Conservation (phyloP, 75 land plant species). For the Cryptomeria japonica region DNA sequence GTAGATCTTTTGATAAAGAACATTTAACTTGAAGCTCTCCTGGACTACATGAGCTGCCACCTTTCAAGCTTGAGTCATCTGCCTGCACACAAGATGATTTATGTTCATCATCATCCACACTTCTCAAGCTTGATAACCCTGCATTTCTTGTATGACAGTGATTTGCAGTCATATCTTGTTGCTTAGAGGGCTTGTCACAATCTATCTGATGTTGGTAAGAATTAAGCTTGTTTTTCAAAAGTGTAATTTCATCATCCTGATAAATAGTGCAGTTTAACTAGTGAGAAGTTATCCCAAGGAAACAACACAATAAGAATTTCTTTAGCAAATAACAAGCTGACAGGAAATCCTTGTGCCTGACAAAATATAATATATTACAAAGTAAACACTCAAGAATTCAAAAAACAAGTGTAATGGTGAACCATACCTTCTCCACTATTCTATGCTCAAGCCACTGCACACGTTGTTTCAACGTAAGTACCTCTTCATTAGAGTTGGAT, state of each 20-base stretch:
- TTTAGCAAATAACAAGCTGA: background rate
- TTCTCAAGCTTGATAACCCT: conserved; percentile 10
- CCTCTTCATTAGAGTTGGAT: conserved; percentile 45
- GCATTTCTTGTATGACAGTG: background rate
- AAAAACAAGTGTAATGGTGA: background rate
- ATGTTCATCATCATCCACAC: conserved; percentile 15
- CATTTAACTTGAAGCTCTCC: conserved; percentile 17
- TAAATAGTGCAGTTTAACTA: background rate
- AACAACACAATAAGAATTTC: background rate
- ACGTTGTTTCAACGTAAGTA: conserved; percentile 46
- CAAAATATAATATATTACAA: background rate
- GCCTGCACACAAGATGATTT: background rate
- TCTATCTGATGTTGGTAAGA: conserved; percentile 45
- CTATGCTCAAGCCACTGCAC: conserved; percentile 54
- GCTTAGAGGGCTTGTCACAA: conserved; percentile 30
- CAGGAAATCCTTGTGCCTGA: background rate
- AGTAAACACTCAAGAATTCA: background rate
- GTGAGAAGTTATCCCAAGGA: background rate
- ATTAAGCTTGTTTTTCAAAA: conserved; percentile 48
- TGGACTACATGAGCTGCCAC: conserved; percentile 20
- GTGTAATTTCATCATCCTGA: conserved; percentile 70
- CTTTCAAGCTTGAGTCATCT: conserved; percentile 13
- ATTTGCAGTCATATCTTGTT: conserved; percentile 23
- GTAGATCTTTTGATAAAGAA: conserved; percentile 2
- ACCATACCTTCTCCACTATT: conserved; percentile 59